These are phyloP conservation scores for Tolypocladium guangdongense DNA, from an alignment of 2,329 filamentous ascomycete species.

Conservation along the genomic window DNA sequence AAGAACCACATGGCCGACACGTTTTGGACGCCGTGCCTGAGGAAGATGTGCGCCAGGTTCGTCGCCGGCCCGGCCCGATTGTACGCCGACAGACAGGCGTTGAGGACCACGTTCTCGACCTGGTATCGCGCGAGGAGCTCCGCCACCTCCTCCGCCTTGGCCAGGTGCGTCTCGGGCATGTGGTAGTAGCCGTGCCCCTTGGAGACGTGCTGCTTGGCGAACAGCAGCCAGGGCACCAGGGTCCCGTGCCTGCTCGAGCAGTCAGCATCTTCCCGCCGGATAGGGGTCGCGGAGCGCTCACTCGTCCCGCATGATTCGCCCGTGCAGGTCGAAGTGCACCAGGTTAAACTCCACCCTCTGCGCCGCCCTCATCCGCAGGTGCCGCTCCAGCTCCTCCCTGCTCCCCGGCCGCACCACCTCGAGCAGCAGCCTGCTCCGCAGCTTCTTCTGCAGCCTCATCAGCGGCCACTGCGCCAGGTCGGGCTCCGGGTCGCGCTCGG, in stretches of 20 bases:
- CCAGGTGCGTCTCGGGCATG: slow-evolving; percentile 12
- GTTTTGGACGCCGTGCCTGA: slow-evolving; percentile 14
- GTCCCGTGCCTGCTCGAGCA: slow-evolving; percentile 7
- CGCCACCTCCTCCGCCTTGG: slow-evolving; percentile 12
- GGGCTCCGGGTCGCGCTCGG: slow-evolving; percentile 16
- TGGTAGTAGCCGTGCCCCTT: slow-evolving; percentile 7
- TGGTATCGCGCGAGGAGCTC: slow-evolving; percentile 11
- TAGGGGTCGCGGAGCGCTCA: slow-evolving; percentile 3
- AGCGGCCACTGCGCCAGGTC: slow-evolving; percentile 18
- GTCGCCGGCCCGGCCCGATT: slow-evolving; percentile 11
- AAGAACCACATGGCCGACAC: slow-evolving; percentile 20
- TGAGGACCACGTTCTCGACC: slow-evolving; percentile 17
- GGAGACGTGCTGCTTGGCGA: slow-evolving; percentile 10
- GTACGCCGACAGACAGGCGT: slow-evolving; percentile 18
- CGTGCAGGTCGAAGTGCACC: slow-evolving; percentile 18
- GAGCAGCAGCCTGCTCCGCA: slow-evolving; percentile 12
- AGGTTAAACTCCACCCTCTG: slow-evolving; percentile 14
- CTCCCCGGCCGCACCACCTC: slow-evolving; percentile 15
- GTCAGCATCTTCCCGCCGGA: neutral
- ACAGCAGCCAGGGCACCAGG: slow-evolving; percentile 13
- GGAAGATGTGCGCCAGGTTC: slow-evolving; percentile 17
- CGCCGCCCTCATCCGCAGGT: slow-evolving; percentile 9
- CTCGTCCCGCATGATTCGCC: slow-evolving; percentile 13
- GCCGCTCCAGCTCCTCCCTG: slow-evolving; percentile 12
- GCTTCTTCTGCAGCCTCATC: slow-evolving; percentile 16